Evolutionary conservation across 768 basidiomycete species (phyloP), one percentile per base, ranked within the genome.

Genomic region (Ramaria sp.): DNA sequence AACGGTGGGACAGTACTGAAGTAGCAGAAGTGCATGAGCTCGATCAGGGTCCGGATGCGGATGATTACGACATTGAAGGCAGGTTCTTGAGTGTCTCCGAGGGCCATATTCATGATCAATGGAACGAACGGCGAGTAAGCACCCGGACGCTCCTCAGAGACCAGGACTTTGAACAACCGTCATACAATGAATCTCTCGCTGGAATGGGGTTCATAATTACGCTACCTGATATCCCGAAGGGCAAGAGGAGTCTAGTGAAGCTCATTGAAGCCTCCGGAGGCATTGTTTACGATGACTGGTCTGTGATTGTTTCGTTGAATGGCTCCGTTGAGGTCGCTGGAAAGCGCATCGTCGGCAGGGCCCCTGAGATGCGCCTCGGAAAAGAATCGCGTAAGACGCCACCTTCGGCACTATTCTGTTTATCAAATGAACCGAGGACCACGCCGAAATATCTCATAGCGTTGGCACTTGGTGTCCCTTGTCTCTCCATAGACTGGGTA

Each of bases 381-480:
- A 62, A 67, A 36, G 77, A 74, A 67, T 65, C 60, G 18, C 73
- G 71, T 50, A 69, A 70, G 32, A 56, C 63, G n/a, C 69, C 71
- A 27, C 67, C 79, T 36, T 64, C 77, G 15, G 74, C 77, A 13
- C 71, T 85, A 22, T 87, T 88, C 66, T 70, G 89, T 38, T 57
- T 89, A 15, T 78, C 86, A 0, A 82, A 88, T 58, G 77, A 81
- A 13, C 64, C 74, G 8, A 79, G 74, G 59, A 77, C 79, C 55
- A 92, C 88, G 60, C 78, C 84, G 9, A 94, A 93, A 66, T 91
- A 78, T 61, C 71, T 95, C 51, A 74, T 83, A 3, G 87, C 90
- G 5, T 75, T 97, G 32, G 90, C 88, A 0, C 70, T 92, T 38
- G 92, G 92, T 10, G 81, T 96, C 50, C 93, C 93, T 3, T 92